These are phyloP conservation scores for Monilinia aucupariae DNA, from an alignment of 2,329 filamentous ascomycete genomes.

Conservation along the genomic window DNA sequence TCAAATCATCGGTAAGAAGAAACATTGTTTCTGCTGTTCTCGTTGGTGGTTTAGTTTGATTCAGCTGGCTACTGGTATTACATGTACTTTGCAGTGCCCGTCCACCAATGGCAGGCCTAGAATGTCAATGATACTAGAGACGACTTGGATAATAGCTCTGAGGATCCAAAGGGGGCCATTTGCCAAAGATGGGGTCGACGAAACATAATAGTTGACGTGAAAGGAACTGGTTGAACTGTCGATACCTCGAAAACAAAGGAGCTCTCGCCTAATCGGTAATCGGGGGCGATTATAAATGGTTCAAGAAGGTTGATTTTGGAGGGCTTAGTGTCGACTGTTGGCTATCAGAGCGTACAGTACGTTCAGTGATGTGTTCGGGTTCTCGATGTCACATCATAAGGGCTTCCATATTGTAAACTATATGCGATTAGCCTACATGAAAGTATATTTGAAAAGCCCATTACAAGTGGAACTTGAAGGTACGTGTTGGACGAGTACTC, in stretches of 20 bases:
- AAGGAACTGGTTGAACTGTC: neutral
- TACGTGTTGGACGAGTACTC: no score
- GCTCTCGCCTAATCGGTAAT: no score
- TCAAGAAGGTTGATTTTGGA: no score
- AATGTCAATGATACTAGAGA: neutral
- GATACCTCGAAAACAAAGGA: neutral
- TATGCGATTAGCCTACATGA: neutral
- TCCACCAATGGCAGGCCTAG: neutral
- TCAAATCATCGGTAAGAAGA: neutral
- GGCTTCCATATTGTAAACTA: neutral
- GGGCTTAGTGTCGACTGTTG: neutral
- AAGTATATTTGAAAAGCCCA: neutral
- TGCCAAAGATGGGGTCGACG: neutral
- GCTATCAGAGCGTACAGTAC: neutral
- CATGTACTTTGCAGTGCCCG: neutral
- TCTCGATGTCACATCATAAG: neutral
- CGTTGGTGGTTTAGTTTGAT: conserved; percentile 5
- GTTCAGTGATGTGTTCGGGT: neutral
- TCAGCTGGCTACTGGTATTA: neutral
- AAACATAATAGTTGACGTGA: neutral
- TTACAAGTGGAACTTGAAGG: no score
- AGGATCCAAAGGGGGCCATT: neutral
- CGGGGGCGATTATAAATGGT: no score
- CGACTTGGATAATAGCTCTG: neutral
- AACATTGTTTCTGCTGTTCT: neutral